phyloP scores from a whole-genome alignment of 2,329 filamentous ascomycete genomes.

The Colletotrichum paranaense region DNA sequence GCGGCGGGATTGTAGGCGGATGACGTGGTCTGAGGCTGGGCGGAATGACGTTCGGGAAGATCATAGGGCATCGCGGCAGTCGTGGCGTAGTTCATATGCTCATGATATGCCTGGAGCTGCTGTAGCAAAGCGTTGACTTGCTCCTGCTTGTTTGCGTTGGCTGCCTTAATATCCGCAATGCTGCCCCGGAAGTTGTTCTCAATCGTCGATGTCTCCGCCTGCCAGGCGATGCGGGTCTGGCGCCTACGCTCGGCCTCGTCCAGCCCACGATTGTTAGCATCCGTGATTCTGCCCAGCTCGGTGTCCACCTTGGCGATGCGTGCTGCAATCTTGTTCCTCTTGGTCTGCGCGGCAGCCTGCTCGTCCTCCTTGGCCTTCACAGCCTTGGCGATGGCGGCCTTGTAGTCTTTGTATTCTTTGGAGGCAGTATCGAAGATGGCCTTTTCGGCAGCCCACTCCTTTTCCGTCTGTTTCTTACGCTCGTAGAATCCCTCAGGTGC shows the following conservation, averaged over 20 bases:
- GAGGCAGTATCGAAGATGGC: conserved; percentile 69
- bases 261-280: conserved; percentile 74
- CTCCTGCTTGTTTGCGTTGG: conserved; percentile 53
- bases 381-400: conserved; percentile 71
- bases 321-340: conserved; percentile 77
- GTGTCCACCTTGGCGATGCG: conserved; percentile 79
- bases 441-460: conserved; percentile 65
- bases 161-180: conserved; percentile 48
- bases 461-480: conserved; percentile 66
- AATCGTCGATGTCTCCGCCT: conserved; percentile 57
- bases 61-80: conserved; percentile 48
- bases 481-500: conserved; percentile 72
- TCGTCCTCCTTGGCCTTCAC: conserved; percentile 73
- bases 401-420: conserved; percentile 66
- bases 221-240: conserved; percentile 60
- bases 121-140: conserved; percentile 52
- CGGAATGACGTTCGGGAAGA: conserved; percentile 34
- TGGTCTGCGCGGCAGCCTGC: conserved; percentile 70
- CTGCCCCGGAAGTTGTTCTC: conserved; percentile 57
- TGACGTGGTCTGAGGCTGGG: conserved; percentile 36
- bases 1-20: conserved; percentile 39
- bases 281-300: conserved; percentile 76
- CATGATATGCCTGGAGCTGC: conserved; percentile 46
- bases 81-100: conserved; percentile 46
- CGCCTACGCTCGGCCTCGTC: conserved; percentile 71